Conservation (phyloP, 208 protist species). For the Crithidia expoeki region DNA sequence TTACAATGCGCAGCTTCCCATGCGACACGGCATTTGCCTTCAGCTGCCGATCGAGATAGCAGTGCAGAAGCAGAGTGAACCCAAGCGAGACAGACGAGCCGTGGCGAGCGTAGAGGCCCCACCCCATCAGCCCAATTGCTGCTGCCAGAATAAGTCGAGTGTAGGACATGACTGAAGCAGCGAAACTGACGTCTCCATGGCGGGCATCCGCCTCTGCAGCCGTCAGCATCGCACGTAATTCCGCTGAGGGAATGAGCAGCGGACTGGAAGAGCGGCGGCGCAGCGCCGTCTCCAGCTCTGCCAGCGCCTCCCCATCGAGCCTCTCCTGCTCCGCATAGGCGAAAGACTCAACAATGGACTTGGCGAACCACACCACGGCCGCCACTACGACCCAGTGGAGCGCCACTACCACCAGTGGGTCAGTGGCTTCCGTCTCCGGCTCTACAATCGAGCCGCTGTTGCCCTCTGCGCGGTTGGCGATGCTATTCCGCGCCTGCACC, state of each 20-base stretch:
- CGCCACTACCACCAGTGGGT: conserved; percentile 47
- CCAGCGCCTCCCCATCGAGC: conserved; percentile 43
- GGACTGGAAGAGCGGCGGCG: conserved; percentile 13
- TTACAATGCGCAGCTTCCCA: conserved; percentile 26
- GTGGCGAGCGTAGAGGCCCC: conserved; percentile 34
- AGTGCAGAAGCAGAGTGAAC: conserved; percentile 51
- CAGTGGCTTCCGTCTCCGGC: conserved; percentile 19
- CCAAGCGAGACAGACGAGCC: conserved; percentile 38
- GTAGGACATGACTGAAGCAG: conserved; percentile 7
- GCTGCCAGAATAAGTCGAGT: conserved; percentile 8
- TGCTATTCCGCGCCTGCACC: conserved; percentile 68
- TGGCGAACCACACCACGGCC: conserved; percentile 80
- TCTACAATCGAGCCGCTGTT: conserved; percentile 15
- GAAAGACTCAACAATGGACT: conserved; percentile 87
- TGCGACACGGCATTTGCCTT: conserved; percentile 40
- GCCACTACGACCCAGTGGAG: conserved; percentile 66
- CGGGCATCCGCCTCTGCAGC: conserved; percentile 15
- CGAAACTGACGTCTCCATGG: neutral
- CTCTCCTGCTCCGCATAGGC: conserved; percentile 72
- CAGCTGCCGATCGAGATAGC: conserved; percentile 40
- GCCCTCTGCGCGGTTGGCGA: conserved; percentile 55
- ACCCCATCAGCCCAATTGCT: conserved; percentile 18
- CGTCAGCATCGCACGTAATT: conserved; percentile 22
- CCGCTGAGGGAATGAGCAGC: conserved; percentile 4
- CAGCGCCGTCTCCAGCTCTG: conserved; percentile 28